Conservation (phyloP, 257 asterid genomes). For the Solanum etuberosum region DNA sequence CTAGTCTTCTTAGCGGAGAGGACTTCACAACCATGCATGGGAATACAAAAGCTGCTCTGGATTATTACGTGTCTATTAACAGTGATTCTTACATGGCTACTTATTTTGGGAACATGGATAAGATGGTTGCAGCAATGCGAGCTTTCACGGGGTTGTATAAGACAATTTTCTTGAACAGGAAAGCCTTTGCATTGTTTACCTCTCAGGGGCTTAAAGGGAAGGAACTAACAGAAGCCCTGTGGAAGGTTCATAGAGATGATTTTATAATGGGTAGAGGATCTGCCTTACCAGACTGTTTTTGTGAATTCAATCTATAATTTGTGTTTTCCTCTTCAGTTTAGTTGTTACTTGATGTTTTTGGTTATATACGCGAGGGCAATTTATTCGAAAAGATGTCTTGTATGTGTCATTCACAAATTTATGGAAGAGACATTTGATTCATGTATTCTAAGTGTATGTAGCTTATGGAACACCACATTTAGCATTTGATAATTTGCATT, state of each 20-base stretch:
- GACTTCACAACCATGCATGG: slow-evolving; percentile 83
- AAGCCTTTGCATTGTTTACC: slow-evolving; percentile 45
- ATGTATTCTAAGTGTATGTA: background rate
- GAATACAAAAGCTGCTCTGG: slow-evolving; percentile 92
- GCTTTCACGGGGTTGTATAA: slow-evolving; percentile 55
- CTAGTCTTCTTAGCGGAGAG: slow-evolving; percentile 44
- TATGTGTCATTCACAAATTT: background rate
- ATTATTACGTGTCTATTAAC: slow-evolving; percentile 59
- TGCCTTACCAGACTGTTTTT: slow-evolving; percentile 90
- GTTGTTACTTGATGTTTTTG: background rate
- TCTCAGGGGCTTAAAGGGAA: slow-evolving; percentile 50
- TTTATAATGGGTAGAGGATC: slow-evolving; percentile 82
- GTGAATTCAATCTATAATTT: slow-evolving; percentile 46
- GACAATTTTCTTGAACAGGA: slow-evolving; percentile 68
- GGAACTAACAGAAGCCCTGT: slow-evolving; percentile 47
- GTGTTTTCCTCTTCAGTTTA: background rate
- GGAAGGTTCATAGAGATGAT: slow-evolving; percentile 84
- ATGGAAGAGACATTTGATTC: background rate
- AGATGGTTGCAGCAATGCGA: slow-evolving; percentile 97
- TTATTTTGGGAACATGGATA: slow-evolving; percentile 94
- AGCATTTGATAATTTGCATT: background rate
- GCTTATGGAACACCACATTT: background rate
- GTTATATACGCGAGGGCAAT: background rate
- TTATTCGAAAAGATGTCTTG: background rate
- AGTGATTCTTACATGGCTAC: slow-evolving; percentile 80